Conservation (phyloP, 129 eudicot species). For the Logfia minima region DNA sequence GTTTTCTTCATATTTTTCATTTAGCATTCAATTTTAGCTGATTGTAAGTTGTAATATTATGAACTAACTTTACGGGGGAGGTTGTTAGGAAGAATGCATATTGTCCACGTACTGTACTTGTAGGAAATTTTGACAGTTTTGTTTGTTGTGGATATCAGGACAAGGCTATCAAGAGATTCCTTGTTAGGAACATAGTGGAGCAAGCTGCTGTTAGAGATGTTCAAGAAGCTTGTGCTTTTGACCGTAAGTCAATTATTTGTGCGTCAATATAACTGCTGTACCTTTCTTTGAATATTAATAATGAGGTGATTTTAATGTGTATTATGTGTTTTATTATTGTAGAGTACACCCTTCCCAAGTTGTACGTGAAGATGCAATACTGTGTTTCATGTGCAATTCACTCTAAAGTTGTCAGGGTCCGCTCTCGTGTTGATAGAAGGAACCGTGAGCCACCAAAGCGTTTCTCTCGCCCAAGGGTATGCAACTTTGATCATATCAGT, state of each 20-base stretch:
- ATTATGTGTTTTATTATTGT: neutral
- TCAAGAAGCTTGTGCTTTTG: constrained; percentile 81
- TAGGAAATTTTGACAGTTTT: neutral
- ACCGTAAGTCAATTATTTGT: constrained; percentile 33
- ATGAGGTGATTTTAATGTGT: neutral
- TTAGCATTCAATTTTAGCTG: neutral
- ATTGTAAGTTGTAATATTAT: neutral
- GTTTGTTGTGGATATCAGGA: constrained; percentile 38
- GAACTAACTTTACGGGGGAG: neutral
- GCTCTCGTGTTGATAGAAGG: constrained; percentile 61
- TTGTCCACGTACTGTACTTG: neutral
- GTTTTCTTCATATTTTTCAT: neutral
- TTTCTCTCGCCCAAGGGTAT: constrained; percentile 72
- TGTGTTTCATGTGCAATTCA: constrained; percentile 86
- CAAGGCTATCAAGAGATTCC: constrained; percentile 80
- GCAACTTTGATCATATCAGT: neutral
- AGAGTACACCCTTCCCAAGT: constrained; percentile 76
- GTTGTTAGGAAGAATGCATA: neutral
- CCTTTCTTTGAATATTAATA: neutral
- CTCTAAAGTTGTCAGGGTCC: constrained; percentile 71
- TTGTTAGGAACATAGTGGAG: constrained; percentile 80
- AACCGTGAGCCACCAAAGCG: constrained; percentile 83
- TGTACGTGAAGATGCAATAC: constrained; percentile 69
- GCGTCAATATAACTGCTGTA: neutral
- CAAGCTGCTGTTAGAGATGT: constrained; percentile 88